Base-by-base conservation (phyloP, 345 rosid genomes). In the Gossypium anomalum region DNA sequence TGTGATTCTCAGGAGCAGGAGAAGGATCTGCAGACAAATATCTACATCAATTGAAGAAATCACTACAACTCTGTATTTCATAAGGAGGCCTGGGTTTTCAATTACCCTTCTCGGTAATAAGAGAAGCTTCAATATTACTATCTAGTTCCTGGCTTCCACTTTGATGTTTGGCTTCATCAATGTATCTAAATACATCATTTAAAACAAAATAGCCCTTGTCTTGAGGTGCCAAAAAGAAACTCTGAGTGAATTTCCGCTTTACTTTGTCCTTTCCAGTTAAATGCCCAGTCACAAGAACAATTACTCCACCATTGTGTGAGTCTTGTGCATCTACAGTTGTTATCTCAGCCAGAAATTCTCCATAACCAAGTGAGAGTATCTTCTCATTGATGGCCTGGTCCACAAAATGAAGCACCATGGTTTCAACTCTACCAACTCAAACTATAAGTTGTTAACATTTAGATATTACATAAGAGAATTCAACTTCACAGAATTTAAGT, bases 151-250 rank as follows among this genome's bases (percentile, higher is more conserved):
- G 78, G 70, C 29, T 77, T 69, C 72, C 83, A 73, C 60, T 73
- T 1, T 68, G 67, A n/a, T 73, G 23, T 38, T 48, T 67, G 43
- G 80, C 48, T 45, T 86, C 97, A 74, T 87, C 97, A 71, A 93
- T 82, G 74, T 78, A 88, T 66, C 99, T 85, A 65, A 93, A 86
- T n/a, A 93, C 82, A 75, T 95, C 99, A 88, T 95, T 95, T 86
- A 93, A 83, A 72, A 95, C 99, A 86, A 85, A 95, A 87, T 90
- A 95, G 11, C 99, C 99, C 0, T 82, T 90, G 75, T 93, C 94
- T 82, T 95, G 99, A 45, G 98, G 99, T 19, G 97, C 97, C 77
- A 95, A 82, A 83, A 95, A 93, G 83, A 95, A 93, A 38, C 83
- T 86, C 82, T 93, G 99, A 61, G 91, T 80, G 83, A 93, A 93